These are phyloP conservation scores for Serendipita sp. DNA, from an alignment of 768 basidiomycete species.

Conservation along the genomic window DNA sequence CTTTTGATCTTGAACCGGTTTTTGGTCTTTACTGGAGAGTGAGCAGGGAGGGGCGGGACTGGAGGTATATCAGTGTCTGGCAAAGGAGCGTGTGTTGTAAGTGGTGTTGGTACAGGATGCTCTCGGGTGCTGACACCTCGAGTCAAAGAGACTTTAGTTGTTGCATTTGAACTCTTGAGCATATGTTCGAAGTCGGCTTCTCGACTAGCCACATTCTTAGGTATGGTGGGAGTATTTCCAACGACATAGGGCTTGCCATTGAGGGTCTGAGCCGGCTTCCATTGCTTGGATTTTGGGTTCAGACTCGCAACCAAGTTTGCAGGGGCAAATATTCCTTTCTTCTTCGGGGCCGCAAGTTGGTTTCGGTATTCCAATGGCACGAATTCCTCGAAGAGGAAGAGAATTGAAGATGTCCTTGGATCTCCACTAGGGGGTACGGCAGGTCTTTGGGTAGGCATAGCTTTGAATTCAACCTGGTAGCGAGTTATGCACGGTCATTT, in stretches of 20 bases:
- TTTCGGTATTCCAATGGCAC: constrained; percentile 79
- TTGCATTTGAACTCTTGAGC: constrained; percentile 17
- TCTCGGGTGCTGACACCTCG: constrained; percentile 5
- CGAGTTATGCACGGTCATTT: background rate
- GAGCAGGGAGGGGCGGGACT: background rate
- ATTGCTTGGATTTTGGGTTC: constrained; percentile 38
- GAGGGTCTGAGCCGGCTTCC: constrained; percentile 70
- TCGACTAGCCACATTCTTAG: constrained; percentile 30
- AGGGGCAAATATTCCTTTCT: constrained; percentile 7
- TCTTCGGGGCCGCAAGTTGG: constrained; percentile 36
- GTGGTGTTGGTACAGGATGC: background rate
- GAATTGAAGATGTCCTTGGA: constrained; percentile 52
- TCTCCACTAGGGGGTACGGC: constrained; percentile 20
- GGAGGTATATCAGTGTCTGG: constrained; percentile 5
- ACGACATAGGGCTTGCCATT: constrained; percentile 62
- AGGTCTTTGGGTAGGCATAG: constrained; percentile 30
- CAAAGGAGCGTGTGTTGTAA: background rate
- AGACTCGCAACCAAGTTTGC: constrained; percentile 37
- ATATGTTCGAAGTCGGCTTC: constrained; percentile 73
- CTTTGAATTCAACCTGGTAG: constrained; percentile 70
- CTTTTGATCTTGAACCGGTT: background rate
- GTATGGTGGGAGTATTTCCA: constrained; percentile 38
- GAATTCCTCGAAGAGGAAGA: constrained; percentile 85
- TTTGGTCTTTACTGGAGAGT: background rate
- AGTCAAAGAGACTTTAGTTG: constrained; percentile 4